Evolutionary conservation across 1,139 yeast species (phyloP).

Genomic region (Geotrichum carabidarum): DNA sequence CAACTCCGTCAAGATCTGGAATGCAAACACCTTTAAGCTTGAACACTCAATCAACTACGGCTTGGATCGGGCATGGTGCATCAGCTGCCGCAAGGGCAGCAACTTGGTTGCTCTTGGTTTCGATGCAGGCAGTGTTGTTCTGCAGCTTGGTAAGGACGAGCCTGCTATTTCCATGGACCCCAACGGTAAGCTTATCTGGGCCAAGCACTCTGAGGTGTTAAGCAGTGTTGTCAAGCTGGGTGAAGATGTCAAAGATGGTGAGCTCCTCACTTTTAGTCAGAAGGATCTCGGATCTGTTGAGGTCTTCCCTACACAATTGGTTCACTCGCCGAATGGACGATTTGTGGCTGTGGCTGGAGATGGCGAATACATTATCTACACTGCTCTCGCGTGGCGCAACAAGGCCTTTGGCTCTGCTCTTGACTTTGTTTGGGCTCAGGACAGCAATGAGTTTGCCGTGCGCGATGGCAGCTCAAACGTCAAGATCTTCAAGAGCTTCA

Average conservation of each 20-base stretch:
- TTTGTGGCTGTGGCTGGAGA: slow-evolving; percentile 97
- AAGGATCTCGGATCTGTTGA: slow-evolving; percentile 92
- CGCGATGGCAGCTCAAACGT: slow-evolving; percentile 65
- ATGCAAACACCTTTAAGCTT: slow-evolving; percentile 72
- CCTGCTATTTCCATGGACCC: slow-evolving; percentile 93
- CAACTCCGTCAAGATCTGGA: slow-evolving; percentile 94
- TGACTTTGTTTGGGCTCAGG: slow-evolving; percentile 94
- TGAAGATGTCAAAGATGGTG: slow-evolving; percentile 61
- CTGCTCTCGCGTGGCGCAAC: slow-evolving; percentile 97
- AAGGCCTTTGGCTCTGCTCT: slow-evolving; percentile 86
- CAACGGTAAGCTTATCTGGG: slow-evolving; percentile 84
- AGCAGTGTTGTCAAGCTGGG: slow-evolving; percentile 72
- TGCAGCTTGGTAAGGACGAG: slow-evolving; percentile 88
- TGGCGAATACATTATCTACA: slow-evolving; percentile 93
- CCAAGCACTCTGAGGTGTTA: slow-evolving; percentile 85
- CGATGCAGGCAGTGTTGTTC: slow-evolving; percentile 85
- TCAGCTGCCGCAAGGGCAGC: slow-evolving; percentile 68
- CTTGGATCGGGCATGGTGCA: slow-evolving; percentile 96
- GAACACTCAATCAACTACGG: slow-evolving; percentile 90
- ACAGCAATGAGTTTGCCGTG: slow-evolving; percentile 80
- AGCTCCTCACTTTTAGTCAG: slow-evolving; percentile 63
- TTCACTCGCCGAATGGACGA: slow-evolving; percentile 95
- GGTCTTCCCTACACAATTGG: slow-evolving; percentile 78
- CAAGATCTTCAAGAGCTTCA: slow-evolving; percentile 75
- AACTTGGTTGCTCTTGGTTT: slow-evolving; percentile 87